Base-by-base conservation (phyloP, 352 stramenopile species). In the Pilasporangium apinafurcum region DNA sequence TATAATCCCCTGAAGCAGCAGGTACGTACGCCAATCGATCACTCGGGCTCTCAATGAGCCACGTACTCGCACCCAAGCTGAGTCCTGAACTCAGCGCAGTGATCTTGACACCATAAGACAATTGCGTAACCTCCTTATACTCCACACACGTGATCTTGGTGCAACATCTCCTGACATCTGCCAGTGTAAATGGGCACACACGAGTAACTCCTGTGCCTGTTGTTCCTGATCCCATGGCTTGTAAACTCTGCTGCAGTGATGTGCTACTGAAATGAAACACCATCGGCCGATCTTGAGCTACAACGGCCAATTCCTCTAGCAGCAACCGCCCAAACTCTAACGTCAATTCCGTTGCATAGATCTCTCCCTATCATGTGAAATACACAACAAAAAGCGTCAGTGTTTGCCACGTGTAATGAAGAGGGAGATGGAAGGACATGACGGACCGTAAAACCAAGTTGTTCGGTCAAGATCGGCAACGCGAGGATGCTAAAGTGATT, bases 1-100 rank as follows among this genome's bases (percentile, higher is more conserved):
- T 89, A n/a, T 86, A 70, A 43, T 94, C 82, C 20, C 77, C 81
- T 3, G 79, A 92, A 1, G 79, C 75, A 2, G 79, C 69, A 2
- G 75, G 56, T 9, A 91, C 75, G 49, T 94, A 94, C 16, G 77
- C 80, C 33, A 92, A 48, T 21, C 64, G 60, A 10, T 90, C 80
- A 31, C 60, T 87, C 7, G 72, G 65, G 8, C 70, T 71, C 50
- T 91, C 74, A 3, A 94, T 27, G 2, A 90, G 56, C 79, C 80
- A 94, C 39, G 77, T 65, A 44, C 68, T 69, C 1, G 82, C 65
- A 1, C 82, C 82, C 22, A 94, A 60, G 26, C 65, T 82, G 32
- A 72, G 83, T 12, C 82, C 82, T 1, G 82, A 87, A 44, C 82
- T 94, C 17, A 91, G 44, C 13, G 79, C 62, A 13, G 78, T 92